phyloP scores from a whole-genome alignment of 2,329 filamentous ascomycete species.

The Fusarium stilboides region DNA sequence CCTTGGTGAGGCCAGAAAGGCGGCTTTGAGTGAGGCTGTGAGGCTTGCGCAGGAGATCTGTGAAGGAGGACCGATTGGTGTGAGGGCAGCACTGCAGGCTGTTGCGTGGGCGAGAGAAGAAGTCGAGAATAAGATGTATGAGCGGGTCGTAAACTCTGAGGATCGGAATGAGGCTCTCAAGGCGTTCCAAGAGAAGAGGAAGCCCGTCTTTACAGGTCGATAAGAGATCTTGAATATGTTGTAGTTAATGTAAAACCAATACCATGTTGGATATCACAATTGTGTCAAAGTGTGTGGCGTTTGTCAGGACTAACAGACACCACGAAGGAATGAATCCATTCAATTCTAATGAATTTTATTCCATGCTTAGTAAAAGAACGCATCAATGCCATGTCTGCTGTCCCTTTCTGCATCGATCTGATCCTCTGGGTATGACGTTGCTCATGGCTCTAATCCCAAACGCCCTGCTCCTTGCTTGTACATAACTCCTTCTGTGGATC shows the following conservation, averaged over 20 bases:
- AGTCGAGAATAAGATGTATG: conserved; percentile 90
- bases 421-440: conserved; percentile 29
- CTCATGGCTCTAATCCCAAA: conserved; percentile 23
- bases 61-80: conserved; percentile 87
- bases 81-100: conserved; percentile 84
- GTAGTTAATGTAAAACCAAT: not conserved
- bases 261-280: not conserved
- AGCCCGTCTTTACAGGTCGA: conserved; percentile 70
- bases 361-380: not conserved
- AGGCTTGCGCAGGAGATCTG: conserved; percentile 87
- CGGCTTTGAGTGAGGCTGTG: conserved; percentile 82
- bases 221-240: conserved; percentile 47
- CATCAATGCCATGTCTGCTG: conserved; percentile 7
- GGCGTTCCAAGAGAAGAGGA: conserved; percentile 81
- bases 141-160: conserved; percentile 84
- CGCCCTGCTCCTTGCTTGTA: conserved; percentile 14
- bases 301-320: not conserved
- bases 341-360: not conserved
- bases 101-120: conserved; percentile 80
- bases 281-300: no score
- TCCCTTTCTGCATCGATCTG: conserved; percentile 22
- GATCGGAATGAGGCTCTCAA: conserved; percentile 90
- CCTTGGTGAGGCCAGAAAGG: conserved; percentile 72
- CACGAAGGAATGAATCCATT: not conserved
- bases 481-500: conserved; percentile 8